A percentile compares a stretch with the other conserved stretches of the same genome.
These are phyloP conservation scores for Cladophialophora exuberans DNA, from an alignment of 2,329 filamentous ascomycete species.

Conservation along the genomic window DNA sequence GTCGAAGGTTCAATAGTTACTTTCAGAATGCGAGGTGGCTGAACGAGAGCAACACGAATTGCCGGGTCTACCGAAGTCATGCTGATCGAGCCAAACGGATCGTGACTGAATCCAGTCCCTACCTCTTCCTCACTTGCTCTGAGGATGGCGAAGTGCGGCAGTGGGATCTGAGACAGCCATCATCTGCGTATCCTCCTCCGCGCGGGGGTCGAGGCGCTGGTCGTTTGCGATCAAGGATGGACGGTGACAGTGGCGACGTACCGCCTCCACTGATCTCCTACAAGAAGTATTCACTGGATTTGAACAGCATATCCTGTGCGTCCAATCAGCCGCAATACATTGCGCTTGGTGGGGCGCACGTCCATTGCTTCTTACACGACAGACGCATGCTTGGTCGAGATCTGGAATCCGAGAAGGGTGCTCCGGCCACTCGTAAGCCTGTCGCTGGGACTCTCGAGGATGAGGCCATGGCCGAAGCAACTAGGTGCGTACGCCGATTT, in stretches of 20 bases:
- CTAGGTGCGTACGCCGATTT: slow-evolving; percentile 68
- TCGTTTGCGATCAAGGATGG: slow-evolving; percentile 30
- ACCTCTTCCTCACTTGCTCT: slow-evolving; percentile 70
- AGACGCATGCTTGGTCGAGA: slow-evolving; percentile 69
- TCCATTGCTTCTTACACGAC: slow-evolving; percentile 71
- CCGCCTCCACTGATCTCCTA: slow-evolving; percentile 70
- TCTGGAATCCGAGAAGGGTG: slow-evolving; percentile 56
- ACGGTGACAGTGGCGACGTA: slow-evolving; percentile 54
- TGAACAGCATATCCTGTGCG: slow-evolving; percentile 71
- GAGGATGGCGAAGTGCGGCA: slow-evolving; percentile 72
- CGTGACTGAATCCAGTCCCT: slow-evolving; percentile 68
- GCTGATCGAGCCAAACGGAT: slow-evolving; percentile 69
- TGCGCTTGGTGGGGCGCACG: slow-evolving; percentile 68
- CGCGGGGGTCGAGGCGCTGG: slow-evolving; percentile 49
- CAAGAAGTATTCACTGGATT: slow-evolving; percentile 63
- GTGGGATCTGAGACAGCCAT: slow-evolving; percentile 68
- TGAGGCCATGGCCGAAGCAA: slow-evolving; percentile 61
- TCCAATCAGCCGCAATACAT: slow-evolving; percentile 71
- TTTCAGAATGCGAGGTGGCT: slow-evolving; percentile 59
- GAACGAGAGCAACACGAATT: slow-evolving; percentile 62
- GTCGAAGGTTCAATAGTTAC: slow-evolving; percentile 55
- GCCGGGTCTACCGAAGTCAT: slow-evolving; percentile 66
- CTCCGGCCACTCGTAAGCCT: slow-evolving; percentile 44
- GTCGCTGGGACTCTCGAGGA: slow-evolving; percentile 53
- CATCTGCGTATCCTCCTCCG: slow-evolving; percentile 63